Base-by-base conservation (phyloP, 2,329 filamentous ascomycete species). In the Truncatella angustata region DNA sequence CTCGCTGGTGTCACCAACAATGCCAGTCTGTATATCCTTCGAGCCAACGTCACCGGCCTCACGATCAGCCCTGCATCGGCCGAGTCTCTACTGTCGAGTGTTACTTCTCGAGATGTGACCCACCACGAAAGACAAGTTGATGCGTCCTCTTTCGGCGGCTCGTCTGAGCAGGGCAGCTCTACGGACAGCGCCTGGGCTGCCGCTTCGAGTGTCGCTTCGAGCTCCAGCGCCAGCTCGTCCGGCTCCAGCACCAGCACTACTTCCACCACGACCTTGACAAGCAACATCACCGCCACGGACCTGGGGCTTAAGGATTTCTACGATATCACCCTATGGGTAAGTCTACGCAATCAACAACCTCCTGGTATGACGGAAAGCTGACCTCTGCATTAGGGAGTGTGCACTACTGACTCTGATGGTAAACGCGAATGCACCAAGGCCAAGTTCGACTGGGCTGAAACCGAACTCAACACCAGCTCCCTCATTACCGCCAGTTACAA, bases 371-470 rank as follows among this genome's bases (percentile, higher is more conserved):
- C 24, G 10, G n/a, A 40, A 24, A 16, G 35, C 47, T 50, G 42
- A 50, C 47, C 18, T 11, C 12, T 34, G 21, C 2, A 20, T n/a
- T 23, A 50, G 47, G 88, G 88, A 67, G 96, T 91, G 80, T 97
- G 94, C 81, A 75, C 77, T 52, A 84, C 80, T 49, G 72, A 78
- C 47, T 69, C 76, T 59, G 79, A 80, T 58, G 76, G 77, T 61
- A 76, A 79, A 56, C 76, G 78, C 57, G 75, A 79, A 60, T 97
- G 93, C 81, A 86, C 85, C 49, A 77, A 84, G 60, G 79, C 85
- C 50, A 75, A 86, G 68, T 85, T 86, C 61, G 77, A 90, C 72
- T 99, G 90, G 84, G 91, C 88, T 62, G 82, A 86, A 70, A 78
- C 87, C 61, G 80, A 85, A 2, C 75, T 95, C 58, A 82, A 88